Evolutionary conservation across 805 yeast species (phyloP), one percentile per base, ranked within the genome.

Genomic region (Candida rishiriensis): DNA sequence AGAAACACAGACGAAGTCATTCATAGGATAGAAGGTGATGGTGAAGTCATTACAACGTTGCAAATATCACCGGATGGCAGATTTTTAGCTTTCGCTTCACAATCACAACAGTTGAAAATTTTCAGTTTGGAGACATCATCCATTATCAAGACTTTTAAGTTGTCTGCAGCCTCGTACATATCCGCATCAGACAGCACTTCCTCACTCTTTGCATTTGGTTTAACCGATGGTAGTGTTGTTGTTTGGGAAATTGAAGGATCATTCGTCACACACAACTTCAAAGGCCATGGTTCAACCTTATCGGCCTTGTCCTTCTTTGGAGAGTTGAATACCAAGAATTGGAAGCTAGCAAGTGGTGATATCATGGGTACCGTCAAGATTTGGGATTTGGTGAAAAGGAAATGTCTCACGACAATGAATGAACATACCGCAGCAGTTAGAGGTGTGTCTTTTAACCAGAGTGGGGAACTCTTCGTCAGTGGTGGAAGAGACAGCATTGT

Each of bases 231-330:
- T 39, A 76, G 81, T 35, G 85, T 90, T 14, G 81, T 87, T 37
- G 95, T 93, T 1, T 89, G 95, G 84, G 99, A 93, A 63, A 75
- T 93, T 32, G 90, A 81, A 51, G 89, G 89, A 31, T 90, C 93
- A 1, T 88, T 76, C 52, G 78, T 85, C 3, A 93, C 99, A 0
- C 99, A 93, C 64, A 81, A 88, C 12, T 74, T 93, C 45, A 85
- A 86, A 62, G 98, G 99, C 1, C 99, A 93, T 62, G 95, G 96
- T 16, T 83, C 93, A 11, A 85, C 95, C 2, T 74, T 91, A 34
- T 83, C 95, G 38, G 79, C 93, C 3, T 63, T 91, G 43, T 48
- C 59, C 1, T 88, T 93, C 61, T 75, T 75, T 59, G 97, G 97
- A 10, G 80, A 79, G 48, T 67, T 79, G 36, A 84, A 86, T 51